Evolutionary conservation across 345 rosid genomes (phyloP), one percentile per base, ranked within the genome.

Genomic region (Dipteronia dyeriana): DNA sequence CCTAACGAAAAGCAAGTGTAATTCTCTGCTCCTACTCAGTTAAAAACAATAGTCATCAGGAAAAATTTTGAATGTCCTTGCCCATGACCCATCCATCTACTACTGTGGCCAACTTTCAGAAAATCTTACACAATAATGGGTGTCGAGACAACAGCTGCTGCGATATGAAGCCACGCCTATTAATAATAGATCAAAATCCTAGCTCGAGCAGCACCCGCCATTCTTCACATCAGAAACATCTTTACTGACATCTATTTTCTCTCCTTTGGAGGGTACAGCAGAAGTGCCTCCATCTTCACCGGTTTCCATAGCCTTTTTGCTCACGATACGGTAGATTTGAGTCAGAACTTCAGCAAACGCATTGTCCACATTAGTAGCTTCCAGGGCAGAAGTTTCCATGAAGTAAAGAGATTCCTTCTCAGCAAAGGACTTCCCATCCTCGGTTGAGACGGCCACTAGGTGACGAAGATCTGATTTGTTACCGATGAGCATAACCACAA

Each of bases 341-440:
- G 96, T 90, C 19, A 94, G 97, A 47, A 92, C 97, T 83, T 92
- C 98, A 2, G 98, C 85, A 23, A 94, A 94, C 9, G 98, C 98
- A 51, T 86, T 92, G 78, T 94, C 98, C 16, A 94, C 98, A 4
- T 94, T 94, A 0, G 95, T 94, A 1, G 98, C 81, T 82, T 92
- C 97, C 39, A 94, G 91, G 7, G 98, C 98, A 4, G 98, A 94
- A 26, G 98, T 94, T 80, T 94, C 98, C 98, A 94, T 94, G 89
- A 94, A 92, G 86, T 85, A 90, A 51, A 94, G 97, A 12, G 94
- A 89, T 75, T 92, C 97, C 69, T 86, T 90, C 86, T 94, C 96
- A 0, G 97, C 90, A 53, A 91, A 94, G 25, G 96, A 87, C 68
- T 90, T 91, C 4, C 91, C 98, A 59, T 91, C 94, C 85, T 92